Percentiles rank a stretch among this genome's conserved stretches.
Conservation (phyloP, 306 rosid species). For the Nissolia schottii region DNA sequence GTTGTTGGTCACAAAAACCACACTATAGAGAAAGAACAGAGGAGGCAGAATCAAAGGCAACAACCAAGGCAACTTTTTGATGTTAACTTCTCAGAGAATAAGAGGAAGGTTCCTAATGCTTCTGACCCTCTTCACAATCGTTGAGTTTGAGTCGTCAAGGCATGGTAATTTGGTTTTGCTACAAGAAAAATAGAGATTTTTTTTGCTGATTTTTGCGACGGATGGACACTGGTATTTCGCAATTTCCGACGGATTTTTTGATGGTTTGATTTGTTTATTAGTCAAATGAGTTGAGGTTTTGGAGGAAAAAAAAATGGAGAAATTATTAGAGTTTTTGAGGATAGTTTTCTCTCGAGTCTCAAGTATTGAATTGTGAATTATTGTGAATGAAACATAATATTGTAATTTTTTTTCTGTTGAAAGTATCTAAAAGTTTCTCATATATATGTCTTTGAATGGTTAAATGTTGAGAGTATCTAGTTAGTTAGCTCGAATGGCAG, state of each 20-base stretch:
- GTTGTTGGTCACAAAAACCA: conserved; percentile 3
- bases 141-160: conserved; percentile 30
- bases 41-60: not conserved
- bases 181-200: too few relatives aligned
- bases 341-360: not conserved
- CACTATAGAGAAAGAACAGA: conserved; percentile 17
- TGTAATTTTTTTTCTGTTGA: not conserved
- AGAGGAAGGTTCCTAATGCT: conserved; percentile 88
- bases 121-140: conserved; percentile 95
- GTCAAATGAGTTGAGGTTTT: conserved; percentile 3
- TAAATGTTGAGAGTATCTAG: too few relatives aligned
- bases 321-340: not conserved
- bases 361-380: not conserved
- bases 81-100: conserved; percentile 45
- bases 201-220: too few relatives aligned
- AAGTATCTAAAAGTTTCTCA: not conserved
- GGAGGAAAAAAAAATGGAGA: not conserved
- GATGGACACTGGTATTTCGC: too few relatives aligned
- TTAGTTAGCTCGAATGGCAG: too few relatives aligned
- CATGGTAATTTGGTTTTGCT: too few relatives aligned
- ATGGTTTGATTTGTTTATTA: not conserved
- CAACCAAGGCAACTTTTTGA: conserved; percentile 30
- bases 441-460: too few relatives aligned
- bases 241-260: too few relatives aligned
- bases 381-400: too few relatives aligned